These are phyloP conservation scores for Tuber aestivum DNA, from an alignment of 495 filamentous ascomycete species.

Conservation along the genomic window DNA sequence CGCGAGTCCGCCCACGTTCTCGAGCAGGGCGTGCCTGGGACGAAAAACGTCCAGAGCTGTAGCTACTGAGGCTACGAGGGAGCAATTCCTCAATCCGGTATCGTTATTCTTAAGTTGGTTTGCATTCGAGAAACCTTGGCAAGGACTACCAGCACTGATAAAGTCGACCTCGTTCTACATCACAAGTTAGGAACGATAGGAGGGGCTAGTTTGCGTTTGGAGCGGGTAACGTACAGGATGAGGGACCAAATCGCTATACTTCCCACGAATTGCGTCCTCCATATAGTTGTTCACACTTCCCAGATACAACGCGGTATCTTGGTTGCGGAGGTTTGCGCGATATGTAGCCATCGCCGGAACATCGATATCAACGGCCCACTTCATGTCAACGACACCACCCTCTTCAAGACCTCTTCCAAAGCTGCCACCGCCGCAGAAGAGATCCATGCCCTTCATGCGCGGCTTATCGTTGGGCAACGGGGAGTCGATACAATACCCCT, in stretches of 20 bases:
- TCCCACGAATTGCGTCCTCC: slow-evolving; percentile 50
- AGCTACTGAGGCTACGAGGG: slow-evolving; percentile 65
- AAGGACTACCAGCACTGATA: slow-evolving; percentile 67
- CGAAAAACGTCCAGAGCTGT: slow-evolving; percentile 67
- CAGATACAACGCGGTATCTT: slow-evolving; percentile 49
- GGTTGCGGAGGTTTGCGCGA: slow-evolving; percentile 52
- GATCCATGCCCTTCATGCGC: slow-evolving; percentile 52
- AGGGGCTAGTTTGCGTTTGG: background rate
- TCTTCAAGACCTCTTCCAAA: slow-evolving; percentile 71
- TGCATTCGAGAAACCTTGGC: slow-evolving; percentile 61
- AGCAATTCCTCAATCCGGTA: slow-evolving; percentile 57
- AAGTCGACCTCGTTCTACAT: slow-evolving; percentile 58
- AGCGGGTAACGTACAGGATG: slow-evolving; percentile 19
- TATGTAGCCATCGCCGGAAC: slow-evolving; percentile 61
- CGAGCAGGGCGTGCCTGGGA: slow-evolving; percentile 63
- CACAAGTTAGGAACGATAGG: slow-evolving; percentile 40
- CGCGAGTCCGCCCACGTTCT: slow-evolving; percentile 65
- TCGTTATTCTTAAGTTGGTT: slow-evolving; percentile 51
- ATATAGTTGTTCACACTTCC: slow-evolving; percentile 69
- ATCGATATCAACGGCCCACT: slow-evolving; percentile 61
- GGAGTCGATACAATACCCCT: slow-evolving; percentile 51
- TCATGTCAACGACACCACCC: slow-evolving; percentile 56
- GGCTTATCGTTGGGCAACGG: slow-evolving; percentile 41
- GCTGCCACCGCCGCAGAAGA: slow-evolving; percentile 70
- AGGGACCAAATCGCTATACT: slow-evolving; percentile 38